phyloP scores from a whole-genome alignment of 257 asterid genomes.

The Eucommia ulmoides region DNA sequence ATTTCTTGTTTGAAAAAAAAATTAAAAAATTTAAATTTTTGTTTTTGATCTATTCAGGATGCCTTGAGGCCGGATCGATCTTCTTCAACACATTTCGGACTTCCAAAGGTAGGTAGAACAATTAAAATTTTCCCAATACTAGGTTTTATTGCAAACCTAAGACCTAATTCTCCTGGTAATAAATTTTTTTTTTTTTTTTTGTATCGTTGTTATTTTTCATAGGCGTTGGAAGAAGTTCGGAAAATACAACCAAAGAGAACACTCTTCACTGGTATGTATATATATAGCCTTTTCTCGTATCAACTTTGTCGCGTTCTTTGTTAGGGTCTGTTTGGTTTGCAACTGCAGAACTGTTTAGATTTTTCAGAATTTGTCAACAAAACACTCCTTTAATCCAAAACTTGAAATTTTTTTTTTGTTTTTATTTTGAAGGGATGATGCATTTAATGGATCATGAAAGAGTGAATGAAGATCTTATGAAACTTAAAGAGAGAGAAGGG shows the following conservation, averaged over 20 bases:
- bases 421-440: constrained; percentile 88
- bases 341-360: too few relatives aligned
- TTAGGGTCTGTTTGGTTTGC: too few relatives aligned
- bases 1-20: too few relatives aligned
- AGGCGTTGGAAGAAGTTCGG: constrained; percentile 91
- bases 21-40: too few relatives aligned
- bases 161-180: too few relatives aligned
- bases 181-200: too few relatives aligned
- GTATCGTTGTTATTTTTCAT: too few relatives aligned
- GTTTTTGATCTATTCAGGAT: constrained; percentile 31
- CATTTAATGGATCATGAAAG: constrained; percentile 91
- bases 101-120: constrained; percentile 52
- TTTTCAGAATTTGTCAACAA: too few relatives aligned
- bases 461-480: constrained; percentile 46
- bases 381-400: too few relatives aligned
- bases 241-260: constrained; percentile 80
- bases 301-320: too few relatives aligned
- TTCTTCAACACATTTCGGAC: constrained; percentile 91
- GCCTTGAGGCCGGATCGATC: constrained; percentile 94
- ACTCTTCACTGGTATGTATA: constrained; percentile 85
- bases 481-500: constrained; percentile 68
- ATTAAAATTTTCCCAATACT: background rate
- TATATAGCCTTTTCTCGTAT: too few relatives aligned
- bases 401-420: too few relatives aligned
- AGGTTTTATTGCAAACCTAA: background rate